These are phyloP conservation scores for Penicillium sumatraense DNA, from an alignment of 2,329 filamentous ascomycete species.

Conservation along the genomic window DNA sequence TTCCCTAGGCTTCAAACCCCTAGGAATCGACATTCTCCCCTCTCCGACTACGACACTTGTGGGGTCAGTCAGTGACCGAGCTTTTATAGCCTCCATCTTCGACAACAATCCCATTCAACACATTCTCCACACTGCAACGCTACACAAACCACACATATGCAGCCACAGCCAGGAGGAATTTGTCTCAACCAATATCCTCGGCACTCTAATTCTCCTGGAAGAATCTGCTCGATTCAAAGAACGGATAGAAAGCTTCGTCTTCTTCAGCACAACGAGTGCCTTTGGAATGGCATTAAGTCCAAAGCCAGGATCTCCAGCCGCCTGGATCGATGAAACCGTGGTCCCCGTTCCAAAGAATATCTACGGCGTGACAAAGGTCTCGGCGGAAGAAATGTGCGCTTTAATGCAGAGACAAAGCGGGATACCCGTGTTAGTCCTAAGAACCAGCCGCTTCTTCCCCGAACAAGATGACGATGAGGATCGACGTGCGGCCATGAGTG, in stretches of 20 bases:
- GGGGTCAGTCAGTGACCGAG: neutral
- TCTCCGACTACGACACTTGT: constrained; percentile 4
- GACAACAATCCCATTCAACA: constrained; percentile 9
- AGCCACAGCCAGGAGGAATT: constrained; percentile 11
- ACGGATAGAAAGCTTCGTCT: constrained; percentile 3
- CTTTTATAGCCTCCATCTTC: constrained; percentile 3
- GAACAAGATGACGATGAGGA: constrained; percentile 16
- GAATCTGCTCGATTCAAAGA: neutral
- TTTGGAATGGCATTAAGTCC: constrained; percentile 15
- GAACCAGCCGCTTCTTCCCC: constrained; percentile 14
- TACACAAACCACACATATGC: constrained; percentile 14
- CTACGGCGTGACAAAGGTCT: constrained; percentile 16
- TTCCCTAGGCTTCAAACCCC: constrained; percentile 13
- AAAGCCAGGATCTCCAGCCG: constrained; percentile 14
- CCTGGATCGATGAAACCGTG: constrained; percentile 15
- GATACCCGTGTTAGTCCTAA: constrained; percentile 6
- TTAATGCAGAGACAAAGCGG: constrained; percentile 12
- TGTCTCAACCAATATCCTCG: constrained; percentile 10
- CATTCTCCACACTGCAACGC: constrained; percentile 9
- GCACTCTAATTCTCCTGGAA: constrained; percentile 8
- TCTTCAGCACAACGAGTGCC: constrained; percentile 15
- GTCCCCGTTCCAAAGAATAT: constrained; percentile 14
- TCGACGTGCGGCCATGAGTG: constrained; percentile 11
- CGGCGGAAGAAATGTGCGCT: constrained; percentile 14
- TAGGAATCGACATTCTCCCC: constrained; percentile 13